Evolutionary conservation across 1,139 yeast species (phyloP), one percentile per base, ranked within the genome.

Genomic region (Saccharomycopsis phalli): DNA sequence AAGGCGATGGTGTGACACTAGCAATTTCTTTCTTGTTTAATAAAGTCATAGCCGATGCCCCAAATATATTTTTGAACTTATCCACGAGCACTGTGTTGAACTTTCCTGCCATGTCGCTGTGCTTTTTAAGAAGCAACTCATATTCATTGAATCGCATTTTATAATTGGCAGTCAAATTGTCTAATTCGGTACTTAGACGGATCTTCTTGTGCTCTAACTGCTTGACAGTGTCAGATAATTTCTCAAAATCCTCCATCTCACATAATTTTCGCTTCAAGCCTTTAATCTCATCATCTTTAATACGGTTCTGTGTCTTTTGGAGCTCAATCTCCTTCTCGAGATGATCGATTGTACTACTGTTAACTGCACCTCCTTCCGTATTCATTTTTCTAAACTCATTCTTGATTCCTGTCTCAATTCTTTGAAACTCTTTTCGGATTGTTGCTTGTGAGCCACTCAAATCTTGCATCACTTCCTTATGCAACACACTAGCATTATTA

Each of bases 31-130:
- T 23, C 20, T 39, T 38, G 23, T 42, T 40, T 5, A 39, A 21
- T 26, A 39, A 16, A 3, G 32, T 43, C 45, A 39, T 36, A 3
- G 45, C 37, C 10, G 43, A 39, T 7, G 45, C 38, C 10, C 45
- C 45, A 33, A 42, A 39, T 3, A 42, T 38, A 17, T 42, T 42
- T 19, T 42, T 42, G 35, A 35, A 42, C 27, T 42, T 42, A 11
- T 42, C 45, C 22, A 42, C 16, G 37, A 42, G 31, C 19, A 35
- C 10, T n/a, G 30, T 42, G 19, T 39, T 42, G 37, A 42, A 25
- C 22, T 31, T 39, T 10, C 14, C 19, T 13, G 38, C 8, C 10
- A 42, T 25, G 18, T 31, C 31, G 16, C 23, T 31, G 19, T 42
- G 38, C 23, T 29, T 38, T 16, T 39, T 31, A 6, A 27, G 35